Base-by-base conservation (phyloP, 1,284 basidiomycete genomes). In the Cerioporus squamosus region DNA sequence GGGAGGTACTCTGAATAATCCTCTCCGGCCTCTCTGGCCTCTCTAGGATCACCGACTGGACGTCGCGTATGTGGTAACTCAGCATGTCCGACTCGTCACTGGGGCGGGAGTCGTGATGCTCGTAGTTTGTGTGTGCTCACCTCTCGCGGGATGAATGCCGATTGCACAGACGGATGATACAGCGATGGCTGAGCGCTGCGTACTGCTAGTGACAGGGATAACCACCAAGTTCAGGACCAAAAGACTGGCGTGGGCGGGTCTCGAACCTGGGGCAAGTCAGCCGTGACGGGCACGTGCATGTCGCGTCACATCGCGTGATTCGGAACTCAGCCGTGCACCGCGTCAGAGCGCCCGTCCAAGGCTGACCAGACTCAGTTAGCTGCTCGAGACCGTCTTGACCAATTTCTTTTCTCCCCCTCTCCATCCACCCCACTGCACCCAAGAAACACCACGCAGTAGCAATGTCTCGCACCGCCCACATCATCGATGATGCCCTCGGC, bases 401-500 rank as follows among this genome's bases (percentile, higher is more conserved):
- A 14, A 31, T 3, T n/a, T 46, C 33, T 29, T 20, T 42, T 45
- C 52, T 59, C 44, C 29, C 48, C 47, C 14, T 36, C 33, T 36
- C 33, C 33, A 36, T 33, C 24, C 24, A 51, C 42, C 51, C 51
- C 48, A 53, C 20, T 42, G 29, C 33, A n/a, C 18, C 44, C 17
- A 20, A 24, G 39, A 18, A 43, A 2, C 20, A 33, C 2, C 29
- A 20, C 53, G 22, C 15, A 5, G 5, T 14, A 38, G 23, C 42
- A 33, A 74, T 75, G 74, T 49, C 74, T 20, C 66, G 57, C 23
- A 50, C 65, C 29, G 46, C 62, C 36, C 79, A 75, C 18, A 81
- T 97, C 48, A 81, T 95, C 48, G 83, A 91, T 65, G 87, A 81
- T 39, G 93, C 91, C 6, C 85, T 97, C 52, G 91, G 86, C 46